A percentile compares a stretch with the other conserved stretches of the same genome.
phyloP scores from a whole-genome alignment of 371 early-diverging fungal genomes.

The Batkoa obscura region DNA sequence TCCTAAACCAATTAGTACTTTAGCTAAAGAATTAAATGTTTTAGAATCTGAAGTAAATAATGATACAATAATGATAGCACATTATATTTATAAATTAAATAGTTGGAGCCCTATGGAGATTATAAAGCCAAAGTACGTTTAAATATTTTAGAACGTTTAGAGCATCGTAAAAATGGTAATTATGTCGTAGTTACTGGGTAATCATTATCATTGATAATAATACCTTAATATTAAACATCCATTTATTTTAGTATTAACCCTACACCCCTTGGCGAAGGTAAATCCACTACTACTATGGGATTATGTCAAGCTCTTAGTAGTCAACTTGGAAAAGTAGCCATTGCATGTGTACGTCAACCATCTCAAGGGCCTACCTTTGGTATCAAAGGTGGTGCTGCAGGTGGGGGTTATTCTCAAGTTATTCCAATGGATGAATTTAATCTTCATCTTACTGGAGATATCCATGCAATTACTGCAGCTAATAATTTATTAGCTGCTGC shows the following conservation, averaged over 20 bases:
- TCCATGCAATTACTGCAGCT: slow-evolving; percentile 92
- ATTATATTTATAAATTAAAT: background rate
- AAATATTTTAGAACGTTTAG: slow-evolving; percentile 59
- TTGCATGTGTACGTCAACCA: slow-evolving; percentile 93
- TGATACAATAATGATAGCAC: too few relatives aligned
- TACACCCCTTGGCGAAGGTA: slow-evolving; percentile 94
- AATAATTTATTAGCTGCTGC: slow-evolving; percentile 93
- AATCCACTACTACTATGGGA: slow-evolving; percentile 90
- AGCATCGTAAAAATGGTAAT: slow-evolving; percentile 57
- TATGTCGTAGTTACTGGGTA: slow-evolving; percentile 92
- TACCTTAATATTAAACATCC: background rate
- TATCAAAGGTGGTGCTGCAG: slow-evolving; percentile 96
- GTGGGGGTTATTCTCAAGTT: slow-evolving; percentile 93
- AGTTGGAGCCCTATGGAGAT: slow-evolving; percentile 74
- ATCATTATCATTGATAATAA: background rate
- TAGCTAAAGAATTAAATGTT: slow-evolving; percentile 74
- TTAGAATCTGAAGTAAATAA: slow-evolving; percentile 30
- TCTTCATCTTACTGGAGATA: slow-evolving; percentile 92
- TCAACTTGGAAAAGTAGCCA: slow-evolving; percentile 63
- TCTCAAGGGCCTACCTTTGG: slow-evolving; percentile 96
- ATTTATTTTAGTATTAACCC: slow-evolving; percentile 61
- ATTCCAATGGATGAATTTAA: slow-evolving; percentile 99
- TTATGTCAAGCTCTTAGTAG: slow-evolving; percentile 87
- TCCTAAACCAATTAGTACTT: slow-evolving; percentile 57
- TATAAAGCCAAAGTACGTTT: slow-evolving; percentile 79